These are phyloP conservation scores for Acanthamoeba royreba DNA, from an alignment of 208 protist genomes.

Conservation along the genomic window DNA sequence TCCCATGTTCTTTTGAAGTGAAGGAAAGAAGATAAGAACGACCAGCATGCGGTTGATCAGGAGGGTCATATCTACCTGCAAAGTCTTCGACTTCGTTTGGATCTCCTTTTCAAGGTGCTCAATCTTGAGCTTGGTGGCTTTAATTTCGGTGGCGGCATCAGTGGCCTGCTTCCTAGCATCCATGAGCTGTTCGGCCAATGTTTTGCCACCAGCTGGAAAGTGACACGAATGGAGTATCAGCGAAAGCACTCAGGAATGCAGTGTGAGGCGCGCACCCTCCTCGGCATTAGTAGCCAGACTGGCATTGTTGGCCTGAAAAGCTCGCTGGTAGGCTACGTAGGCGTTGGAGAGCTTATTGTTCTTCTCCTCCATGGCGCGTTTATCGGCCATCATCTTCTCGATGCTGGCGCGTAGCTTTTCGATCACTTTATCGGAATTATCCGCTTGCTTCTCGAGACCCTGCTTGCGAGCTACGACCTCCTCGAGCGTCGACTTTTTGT, in stretches of 20 bases:
- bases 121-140: constrained; percentile 58
- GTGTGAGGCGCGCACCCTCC: constrained; percentile 28
- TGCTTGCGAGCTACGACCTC: not conserved
- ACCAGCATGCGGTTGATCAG: not conserved
- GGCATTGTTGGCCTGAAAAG: constrained; percentile 24
- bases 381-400: constrained; percentile 39
- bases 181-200: constrained; percentile 68
- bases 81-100: not conserved
- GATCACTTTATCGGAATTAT: not conserved
- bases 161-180: constrained; percentile 52
- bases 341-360: constrained; percentile 41
- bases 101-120: constrained; percentile 58
- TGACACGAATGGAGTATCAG: no score
- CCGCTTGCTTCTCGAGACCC: constrained; percentile 29
- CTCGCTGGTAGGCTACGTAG: constrained; percentile 22
- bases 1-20: not conserved
- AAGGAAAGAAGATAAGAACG: not conserved
- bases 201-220: constrained; percentile 45
- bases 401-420: not conserved
- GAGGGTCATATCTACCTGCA: not conserved
- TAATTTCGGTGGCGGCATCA: not conserved
- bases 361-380: constrained; percentile 20
- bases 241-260: not conserved
- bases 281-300: constrained; percentile 48
- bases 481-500: constrained; percentile 46